Evolutionary conservation across 78 protist species (phyloP), one percentile per base, ranked within the genome.

Genomic region (Goniomonas avonlea): DNA sequence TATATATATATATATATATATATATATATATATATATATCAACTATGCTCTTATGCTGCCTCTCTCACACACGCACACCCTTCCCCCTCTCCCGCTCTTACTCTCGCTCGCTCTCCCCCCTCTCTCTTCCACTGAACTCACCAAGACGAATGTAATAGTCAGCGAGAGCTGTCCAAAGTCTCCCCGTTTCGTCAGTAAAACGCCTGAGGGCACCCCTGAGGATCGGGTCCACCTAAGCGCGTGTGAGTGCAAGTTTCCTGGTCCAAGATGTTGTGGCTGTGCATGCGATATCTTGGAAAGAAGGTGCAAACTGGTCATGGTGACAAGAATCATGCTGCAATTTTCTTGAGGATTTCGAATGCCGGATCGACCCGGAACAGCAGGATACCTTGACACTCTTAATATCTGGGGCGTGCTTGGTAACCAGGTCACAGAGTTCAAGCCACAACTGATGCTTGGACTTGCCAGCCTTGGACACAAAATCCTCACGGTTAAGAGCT

Each of bases 161-260:
- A 0, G 98, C 97, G 3, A 97, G 89, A 9, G 94, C 18, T 27
- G 63, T 25, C 99, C 99, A 97, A 21, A 97, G 77, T 50, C 65
- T 53, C 27, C 99, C 98, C 4, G 86, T 86, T 56, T 94, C 94
- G 69, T 89, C 95, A 0, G 82, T 78, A 48, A 88, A 96, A 31
- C 43, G 37, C 29, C 63, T 40, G 56, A 48, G 66, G 40, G 61
- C 75, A 0, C 66, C 60, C 31, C 85, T 41, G 50, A 81, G 38
- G 43, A 81, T 65, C 18, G 69, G 58, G 25, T 81, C 85, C 21
- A 37, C 81, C 27, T 38, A 31, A 45, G 60, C 37, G 3, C 23
- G 17, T 20, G 35, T 63, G n/a, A n/a, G n/a, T n/a, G n/a, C n/a
- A n/a, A n/a, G n/a, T n/a, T n/a, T n/a, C n/a, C n/a, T n/a, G n/a